These are phyloP conservation scores for Ophiorrhiza pumila DNA, from an alignment of 257 asterid genomes.

Conservation along the genomic window DNA sequence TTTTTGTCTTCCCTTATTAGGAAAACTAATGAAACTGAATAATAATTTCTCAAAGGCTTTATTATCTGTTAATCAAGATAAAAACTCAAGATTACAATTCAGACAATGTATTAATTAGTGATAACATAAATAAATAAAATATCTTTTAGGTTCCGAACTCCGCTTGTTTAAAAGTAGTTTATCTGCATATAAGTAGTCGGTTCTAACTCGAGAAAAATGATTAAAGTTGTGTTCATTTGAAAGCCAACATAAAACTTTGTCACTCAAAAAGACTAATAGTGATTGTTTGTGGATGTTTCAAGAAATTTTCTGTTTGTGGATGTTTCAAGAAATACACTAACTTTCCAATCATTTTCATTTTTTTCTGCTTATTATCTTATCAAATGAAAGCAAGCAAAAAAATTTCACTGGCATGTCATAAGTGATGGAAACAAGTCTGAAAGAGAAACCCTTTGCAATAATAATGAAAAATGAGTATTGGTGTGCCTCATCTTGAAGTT, in stretches of 20 bases:
- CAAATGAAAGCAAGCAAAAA: not conserved
- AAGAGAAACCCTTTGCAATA: not conserved
- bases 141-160: too few species aligned
- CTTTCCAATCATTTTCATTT: slow-evolving; percentile 17
- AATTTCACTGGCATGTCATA: not conserved
- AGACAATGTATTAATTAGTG: too few species aligned
- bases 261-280: too few species aligned
- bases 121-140: too few species aligned
- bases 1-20: not conserved
- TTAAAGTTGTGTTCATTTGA: too few species aligned
- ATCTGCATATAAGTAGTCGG: too few species aligned
- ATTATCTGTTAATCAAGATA: too few species aligned
- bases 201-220: too few species aligned
- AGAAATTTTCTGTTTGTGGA: not conserved
- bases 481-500: not conserved
- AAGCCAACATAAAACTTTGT: too few species aligned
- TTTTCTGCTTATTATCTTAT: not conserved
- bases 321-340: not conserved
- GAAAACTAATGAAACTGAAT: not conserved
- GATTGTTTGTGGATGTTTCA: not conserved
- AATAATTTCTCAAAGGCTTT: not conserved
- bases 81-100: too few species aligned
- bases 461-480: not conserved
- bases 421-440: not conserved
- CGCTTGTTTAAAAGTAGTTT: too few species aligned